phyloP scores from a whole-genome alignment of 2,329 filamentous ascomycete species.

The Penicillium thymicola region DNA sequence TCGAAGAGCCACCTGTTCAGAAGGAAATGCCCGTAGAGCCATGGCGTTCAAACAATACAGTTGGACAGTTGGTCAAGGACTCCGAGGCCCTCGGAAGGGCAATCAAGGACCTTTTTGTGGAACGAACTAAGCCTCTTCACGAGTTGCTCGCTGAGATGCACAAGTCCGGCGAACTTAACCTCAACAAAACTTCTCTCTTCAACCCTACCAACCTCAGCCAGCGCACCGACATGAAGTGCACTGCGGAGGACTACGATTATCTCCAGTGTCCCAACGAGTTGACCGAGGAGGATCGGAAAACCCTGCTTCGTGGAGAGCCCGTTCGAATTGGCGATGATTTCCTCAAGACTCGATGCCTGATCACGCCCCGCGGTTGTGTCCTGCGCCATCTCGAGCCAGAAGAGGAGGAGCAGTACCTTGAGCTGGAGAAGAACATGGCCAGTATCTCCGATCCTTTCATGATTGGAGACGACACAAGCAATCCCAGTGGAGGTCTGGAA shows the following conservation, averaged over 20 bases:
- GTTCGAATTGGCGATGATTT: constrained; percentile 38
- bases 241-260: constrained; percentile 39
- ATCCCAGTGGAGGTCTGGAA: constrained; percentile 45
- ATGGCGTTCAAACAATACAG: constrained; percentile 41
- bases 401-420: constrained; percentile 47
- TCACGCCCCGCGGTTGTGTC: constrained; percentile 46
- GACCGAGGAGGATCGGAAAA: constrained; percentile 43
- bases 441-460: constrained; percentile 33
- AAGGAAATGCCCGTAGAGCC: constrained; percentile 26
- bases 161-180: constrained; percentile 35
- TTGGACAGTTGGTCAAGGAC: constrained; percentile 40
- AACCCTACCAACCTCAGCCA: constrained; percentile 42
- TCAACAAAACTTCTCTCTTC: constrained; percentile 40
- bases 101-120: constrained; percentile 42
- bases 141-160: constrained; percentile 40
- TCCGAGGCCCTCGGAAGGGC: constrained; percentile 33
- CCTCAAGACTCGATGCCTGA: constrained; percentile 43
- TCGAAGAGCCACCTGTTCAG: constrained; percentile 20
- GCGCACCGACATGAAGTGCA: constrained; percentile 44
- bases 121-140: constrained; percentile 39
- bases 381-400: constrained; percentile 44
- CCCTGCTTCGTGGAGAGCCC: constrained; percentile 41
- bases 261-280: constrained; percentile 40
- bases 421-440: constrained; percentile 41
- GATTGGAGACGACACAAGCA: constrained; percentile 43